These are phyloP conservation scores for Penicillium bovifimosum DNA, from an alignment of 495 filamentous ascomycete species.

Conservation along the genomic window DNA sequence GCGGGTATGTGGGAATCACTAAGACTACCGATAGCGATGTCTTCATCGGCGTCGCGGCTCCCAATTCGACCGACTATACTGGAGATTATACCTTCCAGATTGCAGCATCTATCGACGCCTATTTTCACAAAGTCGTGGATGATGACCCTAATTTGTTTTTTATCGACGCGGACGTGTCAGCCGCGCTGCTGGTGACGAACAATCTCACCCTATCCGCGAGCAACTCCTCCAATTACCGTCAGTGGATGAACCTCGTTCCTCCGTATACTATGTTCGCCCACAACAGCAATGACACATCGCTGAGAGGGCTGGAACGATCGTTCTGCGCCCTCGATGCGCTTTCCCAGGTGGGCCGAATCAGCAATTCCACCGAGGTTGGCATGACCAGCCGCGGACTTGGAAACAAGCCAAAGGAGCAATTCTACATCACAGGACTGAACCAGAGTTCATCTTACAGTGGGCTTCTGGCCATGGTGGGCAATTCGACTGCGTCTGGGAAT, in stretches of 20 bases:
- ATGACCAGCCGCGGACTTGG: constrained; percentile 62
- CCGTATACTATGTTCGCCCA: constrained; percentile 79
- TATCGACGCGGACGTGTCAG: constrained; percentile 72
- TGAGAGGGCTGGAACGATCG: constrained; percentile 65
- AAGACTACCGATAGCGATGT: constrained; percentile 51
- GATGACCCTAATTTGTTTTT: constrained; percentile 52
- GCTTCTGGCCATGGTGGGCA: constrained; percentile 60
- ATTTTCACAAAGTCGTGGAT: constrained; percentile 57
- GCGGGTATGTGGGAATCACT: constrained; percentile 50
- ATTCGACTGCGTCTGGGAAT: constrained; percentile 43
- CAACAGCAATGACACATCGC: constrained; percentile 50
- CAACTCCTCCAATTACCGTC: constrained; percentile 34
- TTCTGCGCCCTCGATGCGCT: constrained; percentile 64
- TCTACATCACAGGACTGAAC: constrained; percentile 72
- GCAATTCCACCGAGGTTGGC: constrained; percentile 47
- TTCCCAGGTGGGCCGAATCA: constrained; percentile 56
- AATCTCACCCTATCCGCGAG: constrained; percentile 52
- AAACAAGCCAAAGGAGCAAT: constrained; percentile 72
- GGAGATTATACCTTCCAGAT: constrained; percentile 72
- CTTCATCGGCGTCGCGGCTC: constrained; percentile 70
- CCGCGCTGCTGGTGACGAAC: constrained; percentile 71
- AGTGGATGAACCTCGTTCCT: constrained; percentile 53
- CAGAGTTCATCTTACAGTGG: constrained; percentile 61
- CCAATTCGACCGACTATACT: constrained; percentile 49
- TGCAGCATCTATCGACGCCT: constrained; percentile 71